Conservation (phyloP, 2,329 filamentous ascomycete species). For the Clonostachys rosea region DNA sequence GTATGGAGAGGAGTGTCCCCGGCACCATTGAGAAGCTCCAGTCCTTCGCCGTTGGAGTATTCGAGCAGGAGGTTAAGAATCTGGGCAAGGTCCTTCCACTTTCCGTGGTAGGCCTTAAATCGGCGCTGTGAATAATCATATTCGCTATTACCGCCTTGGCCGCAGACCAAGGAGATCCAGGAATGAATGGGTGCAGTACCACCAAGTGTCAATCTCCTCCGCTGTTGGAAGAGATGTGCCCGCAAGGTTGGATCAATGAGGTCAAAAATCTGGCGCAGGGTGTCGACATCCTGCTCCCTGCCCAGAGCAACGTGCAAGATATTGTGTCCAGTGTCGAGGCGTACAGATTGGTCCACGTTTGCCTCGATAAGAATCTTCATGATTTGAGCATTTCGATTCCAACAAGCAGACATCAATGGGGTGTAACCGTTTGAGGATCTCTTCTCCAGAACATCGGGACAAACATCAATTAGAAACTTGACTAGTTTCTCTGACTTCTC, state of each 20-base stretch:
- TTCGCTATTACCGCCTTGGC: constrained; percentile 7
- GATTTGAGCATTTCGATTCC: constrained; percentile 45
- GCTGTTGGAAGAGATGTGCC: constrained; percentile 52
- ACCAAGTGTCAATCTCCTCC: constrained; percentile 41
- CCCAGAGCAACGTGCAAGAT: constrained; percentile 57
- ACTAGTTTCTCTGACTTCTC: constrained; percentile 48
- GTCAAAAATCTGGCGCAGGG: constrained; percentile 44
- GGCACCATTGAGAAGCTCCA: constrained; percentile 56
- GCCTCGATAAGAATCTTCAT: constrained; percentile 59
- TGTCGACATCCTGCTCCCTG: constrained; percentile 19
- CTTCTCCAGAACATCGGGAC: constrained; percentile 58
- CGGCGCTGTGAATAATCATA: constrained; percentile 5
- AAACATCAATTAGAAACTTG: constrained; percentile 58
- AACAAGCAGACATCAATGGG: constrained; percentile 65
- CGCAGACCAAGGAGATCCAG: constrained; percentile 38
- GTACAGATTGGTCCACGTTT: constrained; percentile 65
- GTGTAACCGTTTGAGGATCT: constrained; percentile 56
- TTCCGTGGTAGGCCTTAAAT: constrained; percentile 1
- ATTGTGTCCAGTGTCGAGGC: constrained; percentile 59
- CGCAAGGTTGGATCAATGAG: constrained; percentile 55
- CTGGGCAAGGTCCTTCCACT: constrained; percentile 22
- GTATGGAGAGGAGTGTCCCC: constrained; percentile 64
- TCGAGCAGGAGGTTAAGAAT: constrained; percentile 45
- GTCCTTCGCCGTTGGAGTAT: constrained; percentile 39
- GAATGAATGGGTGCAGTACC: constrained; percentile 61